These are phyloP conservation scores for Capillidium rhysosporum DNA, from an alignment of 371 early-diverging fungal genomes.

Conservation along the genomic window DNA sequence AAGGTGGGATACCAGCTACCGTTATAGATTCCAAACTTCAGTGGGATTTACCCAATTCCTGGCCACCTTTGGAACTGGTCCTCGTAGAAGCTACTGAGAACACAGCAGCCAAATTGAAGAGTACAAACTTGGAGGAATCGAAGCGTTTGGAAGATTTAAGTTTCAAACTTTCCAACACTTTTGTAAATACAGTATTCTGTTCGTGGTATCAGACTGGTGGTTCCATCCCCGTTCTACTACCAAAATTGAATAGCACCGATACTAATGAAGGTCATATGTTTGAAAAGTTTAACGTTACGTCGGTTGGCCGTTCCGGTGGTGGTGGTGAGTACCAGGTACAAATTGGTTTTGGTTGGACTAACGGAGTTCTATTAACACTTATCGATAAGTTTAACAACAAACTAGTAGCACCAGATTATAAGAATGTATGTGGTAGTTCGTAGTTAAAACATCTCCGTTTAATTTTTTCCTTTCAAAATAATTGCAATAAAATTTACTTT, in stretches of 20 bases:
- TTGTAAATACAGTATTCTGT: slow-evolving; percentile 38
- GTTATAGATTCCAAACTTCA: slow-evolving; percentile 35
- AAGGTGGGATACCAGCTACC: slow-evolving; percentile 51
- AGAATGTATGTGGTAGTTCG: too few relatives aligned
- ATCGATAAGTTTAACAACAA: slow-evolving; percentile 25
- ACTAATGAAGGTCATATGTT: slow-evolving; percentile 42
- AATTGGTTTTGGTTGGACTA: slow-evolving; percentile 89
- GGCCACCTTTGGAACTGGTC: slow-evolving; percentile 42
- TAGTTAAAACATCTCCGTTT: too few relatives aligned
- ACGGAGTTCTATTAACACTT: slow-evolving; percentile 56
- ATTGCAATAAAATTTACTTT: too few relatives aligned
- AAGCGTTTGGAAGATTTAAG: slow-evolving; percentile 14
- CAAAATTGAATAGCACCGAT: slow-evolving; percentile 7
- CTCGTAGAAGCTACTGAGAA: slow-evolving; percentile 25
- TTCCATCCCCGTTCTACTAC: slow-evolving; percentile 17
- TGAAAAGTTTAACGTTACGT: slow-evolving; percentile 53
- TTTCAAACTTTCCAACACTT: slow-evolving; percentile 30
- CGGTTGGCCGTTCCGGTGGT: slow-evolving; percentile 33
- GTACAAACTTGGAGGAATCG: background rate
- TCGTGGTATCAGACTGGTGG: slow-evolving; percentile 55
- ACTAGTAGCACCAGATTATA: slow-evolving; percentile 7
- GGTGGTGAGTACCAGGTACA: slow-evolving; percentile 79
- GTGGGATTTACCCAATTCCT: slow-evolving; percentile 81
- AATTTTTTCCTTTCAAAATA: too few relatives aligned
- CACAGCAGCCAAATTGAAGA: slow-evolving; percentile 8